Evolutionary conservation across 2,329 filamentous ascomycete species (phyloP), one percentile per base, ranked within the genome.

Genomic region (Aspergillaceae sp.): DNA sequence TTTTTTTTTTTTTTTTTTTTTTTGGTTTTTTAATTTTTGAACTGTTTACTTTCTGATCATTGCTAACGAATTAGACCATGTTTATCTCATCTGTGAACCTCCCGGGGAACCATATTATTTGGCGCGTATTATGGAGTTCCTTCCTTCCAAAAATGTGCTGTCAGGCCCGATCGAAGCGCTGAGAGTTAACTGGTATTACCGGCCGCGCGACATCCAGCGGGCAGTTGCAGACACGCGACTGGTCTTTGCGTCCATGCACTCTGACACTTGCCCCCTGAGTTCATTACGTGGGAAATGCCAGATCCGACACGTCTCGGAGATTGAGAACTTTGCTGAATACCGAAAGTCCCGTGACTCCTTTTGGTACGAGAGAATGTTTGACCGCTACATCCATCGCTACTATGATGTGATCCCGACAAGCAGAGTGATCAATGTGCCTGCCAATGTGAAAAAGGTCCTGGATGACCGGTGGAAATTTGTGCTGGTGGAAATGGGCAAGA

Each of bases 31-130:
- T 34, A 4, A 27, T 33, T 34, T 33, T 11, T 26, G 36, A 28
- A 28, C 32, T 27, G 9, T 26, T 43, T 30, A 19, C 2, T 19
- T 1, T 19, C 19, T 19, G 19, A 19, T 19, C 19, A 19, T 32
- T 2, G 32, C 29, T 42, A 29, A 42, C 40, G 19, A n/a, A 10
- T 7, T 44, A 50, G 83, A 87, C 69, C 82, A 97, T 73, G 87
- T 95, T 56, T 98, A 97, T 74, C 80, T 97, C 52, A 86, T 98
- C 53, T 97, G 90, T 70, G 92, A 98, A 69, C 92, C 92, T 43
- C 92, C 92, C 10, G 92, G 92, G 44, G 92, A 98, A 70, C 92
- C 92, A 46, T 98, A 98, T 72, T 98, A 98, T 67, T 75, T 98
- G 54, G 92, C 87, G 53, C 87, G 92, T 57, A 92, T 98, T 66